Base-by-base conservation (phyloP, 192 early-diverging fungal species). In the Coemansia sp. region DNA sequence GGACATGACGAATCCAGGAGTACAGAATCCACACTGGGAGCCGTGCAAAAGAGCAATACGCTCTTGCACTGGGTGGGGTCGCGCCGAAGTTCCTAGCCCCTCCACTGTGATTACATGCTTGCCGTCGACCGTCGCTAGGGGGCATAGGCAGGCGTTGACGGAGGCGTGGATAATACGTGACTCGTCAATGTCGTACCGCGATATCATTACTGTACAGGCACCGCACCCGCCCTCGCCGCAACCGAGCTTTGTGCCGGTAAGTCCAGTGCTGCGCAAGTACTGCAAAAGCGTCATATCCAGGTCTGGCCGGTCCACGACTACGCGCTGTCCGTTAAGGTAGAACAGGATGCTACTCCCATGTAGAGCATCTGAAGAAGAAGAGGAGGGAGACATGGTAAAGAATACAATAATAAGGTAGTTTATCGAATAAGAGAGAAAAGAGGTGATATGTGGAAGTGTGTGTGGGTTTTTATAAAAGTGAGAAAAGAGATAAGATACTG, bases 11-110 rank as follows among this genome's bases (percentile, higher is more conserved):
- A 96, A 93, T 21, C 94, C 94, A 4, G 94, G 93, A 3, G 94
- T 96, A 65, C 94, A 96, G 85, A 95, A 96, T 39, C 94, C 94
- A 74, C 94, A 95, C 79, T 95, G 94, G 32, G 89, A 92, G 43
- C 91, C 92, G 59, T 93, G 90, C 72, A 84, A 74, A 21, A 86
- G 68, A 4, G 92, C 91, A 19, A 95, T 86, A 38, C 83, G 85
- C 73, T 92, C 87, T 65, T 96, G 93, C 21, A 89, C 88, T n/a
- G 91, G 88, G 68, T 94, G 93, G 2, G 89, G 90, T 66, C 87
- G 84, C 23, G 85, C 78, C 50, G 84, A 58, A 50, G 86, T 86
- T 9, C 94, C 93, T 32, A 94, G 78, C 10, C 92, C 93, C 57
- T 95, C 93, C 23, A 93, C 88, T 0, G 93, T 95, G 60, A 94